A percentile compares a stretch with the other conserved stretches of the same genome.
Conservation (phyloP, 1,284 basidiomycete genomes). For the Rhizoctonia solani region DNA sequence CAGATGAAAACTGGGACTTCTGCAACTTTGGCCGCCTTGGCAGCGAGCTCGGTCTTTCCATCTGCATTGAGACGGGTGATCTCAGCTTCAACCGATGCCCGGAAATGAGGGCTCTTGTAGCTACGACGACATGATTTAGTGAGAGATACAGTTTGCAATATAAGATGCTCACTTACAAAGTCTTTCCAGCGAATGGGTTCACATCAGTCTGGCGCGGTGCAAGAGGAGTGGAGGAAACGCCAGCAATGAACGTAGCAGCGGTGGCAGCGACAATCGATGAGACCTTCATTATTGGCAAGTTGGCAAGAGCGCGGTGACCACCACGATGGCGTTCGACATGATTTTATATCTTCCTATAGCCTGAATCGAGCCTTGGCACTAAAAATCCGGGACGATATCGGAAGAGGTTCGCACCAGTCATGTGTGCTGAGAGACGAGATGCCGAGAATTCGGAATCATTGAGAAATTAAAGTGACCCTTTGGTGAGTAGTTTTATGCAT, state of each 20-base stretch:
- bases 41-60: conserved; percentile 31
- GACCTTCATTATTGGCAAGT: conserved; percentile 13
- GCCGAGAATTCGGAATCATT: too few relatives aligned
- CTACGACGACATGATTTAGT: neutral
- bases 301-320: too few relatives aligned
- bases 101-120: conserved; percentile 22
- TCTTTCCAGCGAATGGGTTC: conserved; percentile 26
- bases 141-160: neutral
- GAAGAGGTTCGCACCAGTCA: too few relatives aligned
- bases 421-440: too few relatives aligned
- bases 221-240: conserved; percentile 17
- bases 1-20: conserved; percentile 37
- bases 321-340: too few relatives aligned
- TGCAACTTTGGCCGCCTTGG: conserved; percentile 35
- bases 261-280: conserved; percentile 14
- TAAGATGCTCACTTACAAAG: neutral
- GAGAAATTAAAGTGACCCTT: too few relatives aligned
- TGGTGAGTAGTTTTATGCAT: too few relatives aligned
- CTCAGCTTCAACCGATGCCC: conserved; percentile 13
- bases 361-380: too few relatives aligned
- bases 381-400: too few relatives aligned
- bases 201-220: conserved; percentile 3
- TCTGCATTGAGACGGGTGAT: conserved; percentile 23
- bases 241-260: conserved; percentile 13
- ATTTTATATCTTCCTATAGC: too few relatives aligned